phyloP scores from a whole-genome alignment of 176 grass and related monocot genomes.

The Oryza australiensis region DNA sequence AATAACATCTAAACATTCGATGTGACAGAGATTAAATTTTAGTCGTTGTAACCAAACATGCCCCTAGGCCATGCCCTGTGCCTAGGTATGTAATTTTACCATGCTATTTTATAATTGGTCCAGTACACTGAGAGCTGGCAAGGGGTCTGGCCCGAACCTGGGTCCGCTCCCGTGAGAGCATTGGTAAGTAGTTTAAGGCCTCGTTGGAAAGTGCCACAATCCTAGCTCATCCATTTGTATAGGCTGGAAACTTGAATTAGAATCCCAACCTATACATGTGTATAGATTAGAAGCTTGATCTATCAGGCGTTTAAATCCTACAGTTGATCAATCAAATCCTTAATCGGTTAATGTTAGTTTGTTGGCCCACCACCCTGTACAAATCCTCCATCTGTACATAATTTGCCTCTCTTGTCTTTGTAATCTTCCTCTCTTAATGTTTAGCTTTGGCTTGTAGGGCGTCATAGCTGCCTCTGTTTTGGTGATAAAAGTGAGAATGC shows the following conservation, averaged over 20 bases:
- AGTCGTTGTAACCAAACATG: too few relatives aligned
- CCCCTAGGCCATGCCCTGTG: too few relatives aligned
- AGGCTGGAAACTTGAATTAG: neutral
- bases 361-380: neutral
- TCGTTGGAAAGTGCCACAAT: neutral
- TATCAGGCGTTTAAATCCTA: neutral
- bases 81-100: too few relatives aligned
- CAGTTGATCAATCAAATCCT: slow-evolving; percentile 14
- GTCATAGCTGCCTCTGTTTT: neutral
- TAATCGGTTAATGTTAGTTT: neutral
- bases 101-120: too few relatives aligned
- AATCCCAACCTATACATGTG: neutral
- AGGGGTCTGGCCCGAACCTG: too few relatives aligned
- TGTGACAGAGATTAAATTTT: too few relatives aligned
- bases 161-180: neutral
- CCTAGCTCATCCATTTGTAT: neutral
- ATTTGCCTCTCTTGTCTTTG: slow-evolving; percentile 1
- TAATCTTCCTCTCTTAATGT: slow-evolving; percentile 29
- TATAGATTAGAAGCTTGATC: slow-evolving; percentile 6
- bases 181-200: neutral
- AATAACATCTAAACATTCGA: too few relatives aligned
- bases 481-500: slow-evolving; percentile 49
- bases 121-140: too few relatives aligned
- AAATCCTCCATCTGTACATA: slow-evolving; percentile 2
- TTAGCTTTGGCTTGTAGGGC: slow-evolving; percentile 10